These are phyloP conservation scores for Trypanosoma lewisi DNA, from an alignment of 208 protist species.

Conservation along the genomic window DNA sequence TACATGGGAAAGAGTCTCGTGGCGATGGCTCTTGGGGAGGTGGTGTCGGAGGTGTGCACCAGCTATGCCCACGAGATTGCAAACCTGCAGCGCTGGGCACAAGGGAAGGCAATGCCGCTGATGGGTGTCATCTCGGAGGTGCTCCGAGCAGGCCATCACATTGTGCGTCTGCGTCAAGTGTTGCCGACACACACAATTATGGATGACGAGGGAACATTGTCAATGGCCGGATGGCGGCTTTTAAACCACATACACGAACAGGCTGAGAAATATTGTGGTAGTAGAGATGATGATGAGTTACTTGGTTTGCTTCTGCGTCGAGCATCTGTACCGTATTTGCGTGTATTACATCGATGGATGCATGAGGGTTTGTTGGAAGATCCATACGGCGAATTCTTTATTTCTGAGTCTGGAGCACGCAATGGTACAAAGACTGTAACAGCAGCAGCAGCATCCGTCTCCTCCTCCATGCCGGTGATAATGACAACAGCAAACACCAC, in stretches of 20 bases:
- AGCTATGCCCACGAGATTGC: slow-evolving; percentile 79
- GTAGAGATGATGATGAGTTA: slow-evolving; percentile 75
- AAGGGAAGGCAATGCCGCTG: slow-evolving; percentile 62
- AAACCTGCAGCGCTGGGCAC: slow-evolving; percentile 63
- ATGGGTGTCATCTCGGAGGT: slow-evolving; percentile 85
- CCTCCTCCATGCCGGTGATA: background rate
- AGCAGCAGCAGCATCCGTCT: too few relatives aligned
- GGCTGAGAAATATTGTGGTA: slow-evolving; percentile 53
- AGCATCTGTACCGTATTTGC: slow-evolving; percentile 75
- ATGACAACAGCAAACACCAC: too few relatives aligned
- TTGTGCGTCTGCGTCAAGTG: slow-evolving; percentile 77
- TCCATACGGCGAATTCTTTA: slow-evolving; percentile 86
- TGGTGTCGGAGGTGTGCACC: slow-evolving; percentile 76
- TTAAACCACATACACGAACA: slow-evolving; percentile 80
- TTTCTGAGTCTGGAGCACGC: slow-evolving; percentile 42
- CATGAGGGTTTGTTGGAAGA: slow-evolving; percentile 78
- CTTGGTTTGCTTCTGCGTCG: slow-evolving; percentile 68
- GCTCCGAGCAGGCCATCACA: slow-evolving; percentile 75
- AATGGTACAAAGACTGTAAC: too few relatives aligned
- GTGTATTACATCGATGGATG: slow-evolving; percentile 82
- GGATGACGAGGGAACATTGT: slow-evolving; percentile 27
- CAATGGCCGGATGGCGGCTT: slow-evolving; percentile 59
- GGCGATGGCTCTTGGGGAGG: slow-evolving; percentile 82
- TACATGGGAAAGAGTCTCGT: slow-evolving; percentile 72
- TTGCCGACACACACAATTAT: slow-evolving; percentile 71